Base-by-base conservation (phyloP, 1,284 basidiomycete species). In the Melampsora abietis-canadensis region DNA sequence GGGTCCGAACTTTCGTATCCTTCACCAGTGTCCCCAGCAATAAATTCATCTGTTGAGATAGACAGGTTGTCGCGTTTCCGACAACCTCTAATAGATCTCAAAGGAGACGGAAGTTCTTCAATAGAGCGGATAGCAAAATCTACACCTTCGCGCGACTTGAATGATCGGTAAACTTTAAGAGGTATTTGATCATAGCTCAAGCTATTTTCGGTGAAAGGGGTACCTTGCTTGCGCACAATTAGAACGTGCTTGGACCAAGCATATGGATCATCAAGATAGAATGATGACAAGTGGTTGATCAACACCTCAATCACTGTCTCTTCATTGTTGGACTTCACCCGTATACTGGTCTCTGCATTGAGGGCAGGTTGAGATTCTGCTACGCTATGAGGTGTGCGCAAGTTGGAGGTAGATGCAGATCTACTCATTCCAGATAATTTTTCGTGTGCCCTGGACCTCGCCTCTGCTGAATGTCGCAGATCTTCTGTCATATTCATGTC, bases 61-160 rank as follows among this genome's bases (percentile, higher is more conserved):
- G 59, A 60, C 24, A 44, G 66, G 34, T 65, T 17, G 12, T 66
- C 64, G 6, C 57, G 54, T 30, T 44, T 66, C 21, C 64, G 63
- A 66, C 64, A 64, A 37, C 40, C 65, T 37, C 19, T 63, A 0
- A 27, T 47, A 24, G 47, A 59, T 30, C 64, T 60, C 27, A 74
- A 48, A 12, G 72, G 72, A 44, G 64, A 66, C 31, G 72, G 72
- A 21, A 74, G 57, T 44, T 74, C 72, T 1, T 74, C 72, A 24
- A 74, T 66, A 17, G 72, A 74, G 44, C 72, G 72, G 8, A 74
- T 74, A 12, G 64, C 64, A 34, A 74, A 74, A 27, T 74, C 72
- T 21, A 74, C 72, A 2, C 72, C 72, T n/a, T 74, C 54, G 14
- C 72, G 63, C 6, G 63, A 66, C 46, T 21, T 60, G 21, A 74